Evolutionary conservation across 2,329 filamentous ascomycete species (phyloP).

Genomic region (Paraconiothyrium sp.): DNA sequence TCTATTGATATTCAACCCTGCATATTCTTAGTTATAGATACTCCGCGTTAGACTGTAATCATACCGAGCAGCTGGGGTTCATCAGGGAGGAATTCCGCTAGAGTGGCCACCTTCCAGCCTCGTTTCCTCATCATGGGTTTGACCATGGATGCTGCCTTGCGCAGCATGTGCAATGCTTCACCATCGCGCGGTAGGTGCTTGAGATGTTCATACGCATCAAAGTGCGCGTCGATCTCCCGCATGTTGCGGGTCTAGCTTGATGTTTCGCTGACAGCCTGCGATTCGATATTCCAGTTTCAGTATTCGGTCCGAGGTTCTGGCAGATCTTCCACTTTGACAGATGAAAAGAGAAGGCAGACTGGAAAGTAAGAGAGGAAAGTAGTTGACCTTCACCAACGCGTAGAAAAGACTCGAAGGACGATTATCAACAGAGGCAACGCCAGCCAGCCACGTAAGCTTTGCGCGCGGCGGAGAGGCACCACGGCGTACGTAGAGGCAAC

Average conservation of each 20-base stretch:
- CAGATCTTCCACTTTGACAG: not conserved
- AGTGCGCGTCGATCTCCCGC: conserved; percentile 59
- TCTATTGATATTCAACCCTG: conserved; percentile 77
- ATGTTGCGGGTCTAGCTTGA: conserved; percentile 33
- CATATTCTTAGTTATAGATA: conserved; percentile 24
- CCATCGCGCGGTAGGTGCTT: conserved; percentile 55
- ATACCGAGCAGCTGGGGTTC: conserved; percentile 76
- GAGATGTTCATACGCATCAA: conserved; percentile 61
- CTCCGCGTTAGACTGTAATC: conserved; percentile 21
- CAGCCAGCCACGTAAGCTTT: conserved; percentile 37
- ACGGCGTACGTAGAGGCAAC: conserved; percentile 4
- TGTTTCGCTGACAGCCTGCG: not conserved
- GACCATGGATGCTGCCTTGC: conserved; percentile 84
- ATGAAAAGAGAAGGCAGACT: not conserved
- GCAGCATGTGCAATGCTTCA: conserved; percentile 68
- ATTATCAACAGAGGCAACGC: conserved; percentile 32
- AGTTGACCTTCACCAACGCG: conserved; percentile 14
- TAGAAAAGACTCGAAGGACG: conserved; percentile 27
- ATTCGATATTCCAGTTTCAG: not conserved
- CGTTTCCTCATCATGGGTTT: conserved; percentile 95
- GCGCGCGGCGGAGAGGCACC: conserved; percentile 21
- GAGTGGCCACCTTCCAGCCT: conserved; percentile 78
- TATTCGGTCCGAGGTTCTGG: conserved; percentile 1
- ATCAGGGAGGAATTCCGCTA: conserved; percentile 86
- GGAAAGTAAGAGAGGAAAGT: not conserved